Base-by-base conservation (phyloP, 805 yeast genomes). In the Candida namnaoensis region DNA sequence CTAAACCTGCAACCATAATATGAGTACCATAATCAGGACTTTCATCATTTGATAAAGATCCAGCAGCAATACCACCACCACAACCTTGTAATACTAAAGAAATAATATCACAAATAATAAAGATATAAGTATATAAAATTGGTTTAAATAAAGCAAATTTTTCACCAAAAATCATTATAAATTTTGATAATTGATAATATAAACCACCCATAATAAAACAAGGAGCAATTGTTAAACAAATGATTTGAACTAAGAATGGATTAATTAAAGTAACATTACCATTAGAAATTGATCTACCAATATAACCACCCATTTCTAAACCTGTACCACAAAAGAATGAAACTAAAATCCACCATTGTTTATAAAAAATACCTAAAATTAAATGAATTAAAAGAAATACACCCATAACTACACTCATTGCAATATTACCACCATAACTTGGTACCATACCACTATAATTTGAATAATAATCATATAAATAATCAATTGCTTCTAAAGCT, bases 161-260 rank as follows among this genome's bases (percentile, higher is more conserved):
- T 43, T 66, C 63, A 2, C 87, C 87, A 52, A 76, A 78, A 1
- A 85, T 59, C 42, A 80, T 77, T 38, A 80, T 66, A 39, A 82
- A 50, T 58, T 85, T 82, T 6, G 83, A 88, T 47, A 88, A 61
- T 41, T 79, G 66, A 48, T 72, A 82, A 61, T 88, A 88, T 3
- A 88, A 68, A 1, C 91, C 95, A 5, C 84, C 96, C 85, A 85
- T 82, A 37, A 84, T 66, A 57, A 88, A 82, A 19, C 86, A 87
- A 0, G 96, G 96, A 0, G 87, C 91, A 38, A 88, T 60, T 0
- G 91, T 85, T 42, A 87, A 62, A 51, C 80, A 69, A 42, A 80
- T 72, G 47, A 82, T 72, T 58, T 88, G 95, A 51, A 80, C 61
- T 36, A 82, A 53, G 53, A 69, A 88, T 27, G 68, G 63, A 39